Percentiles rank a stretch among this genome's conserved stretches.
phyloP scores from a whole-genome alignment of 306 rosid genomes.

The Prunus dulcis region DNA sequence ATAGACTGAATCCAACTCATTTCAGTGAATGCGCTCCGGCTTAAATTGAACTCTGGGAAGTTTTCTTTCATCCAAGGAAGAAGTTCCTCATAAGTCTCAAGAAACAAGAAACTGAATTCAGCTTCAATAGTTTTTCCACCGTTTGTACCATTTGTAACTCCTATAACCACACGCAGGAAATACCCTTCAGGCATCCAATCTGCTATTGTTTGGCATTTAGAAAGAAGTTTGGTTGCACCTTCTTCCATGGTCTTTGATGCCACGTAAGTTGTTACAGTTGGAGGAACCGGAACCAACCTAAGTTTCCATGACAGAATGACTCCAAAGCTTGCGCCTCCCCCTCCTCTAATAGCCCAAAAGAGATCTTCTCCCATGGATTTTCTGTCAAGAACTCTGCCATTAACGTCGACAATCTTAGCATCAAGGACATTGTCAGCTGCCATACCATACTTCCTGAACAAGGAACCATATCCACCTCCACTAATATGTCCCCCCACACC shows the following conservation, averaged over 20 bases:
- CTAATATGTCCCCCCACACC: slow-evolving; percentile 21
- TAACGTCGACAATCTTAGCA: slow-evolving; percentile 44
- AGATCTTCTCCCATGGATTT: slow-evolving; percentile 63
- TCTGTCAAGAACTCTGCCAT: slow-evolving; percentile 46
- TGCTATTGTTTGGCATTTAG: slow-evolving; percentile 52
- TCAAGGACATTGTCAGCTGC: slow-evolving; percentile 61
- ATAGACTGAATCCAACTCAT: slow-evolving; percentile 67
- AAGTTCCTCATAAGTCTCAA: slow-evolving; percentile 31
- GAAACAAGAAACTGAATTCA: slow-evolving; percentile 42
- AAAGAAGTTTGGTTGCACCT: slow-evolving; percentile 37
- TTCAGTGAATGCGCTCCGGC: slow-evolving; percentile 37
- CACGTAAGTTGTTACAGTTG: slow-evolving; percentile 41
- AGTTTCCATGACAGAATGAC: slow-evolving; percentile 59
- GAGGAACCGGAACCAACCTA: slow-evolving; percentile 51
- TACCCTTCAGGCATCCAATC: slow-evolving; percentile 36
- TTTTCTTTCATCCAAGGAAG: slow-evolving; percentile 29
- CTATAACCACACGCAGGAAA: slow-evolving; percentile 39
- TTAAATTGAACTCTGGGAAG: slow-evolving; percentile 68
- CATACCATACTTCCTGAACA: slow-evolving; percentile 50
- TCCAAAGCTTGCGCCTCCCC: slow-evolving; percentile 64
- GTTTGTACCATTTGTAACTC: slow-evolving; percentile 25
- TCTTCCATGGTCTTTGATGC: slow-evolving; percentile 39
- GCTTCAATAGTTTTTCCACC: slow-evolving; percentile 38
- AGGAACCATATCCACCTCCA: slow-evolving; percentile 17
- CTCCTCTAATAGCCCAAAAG: slow-evolving; percentile 76